Conservation (phyloP, 441 rosid species). For the Populus hybrid region DNA sequence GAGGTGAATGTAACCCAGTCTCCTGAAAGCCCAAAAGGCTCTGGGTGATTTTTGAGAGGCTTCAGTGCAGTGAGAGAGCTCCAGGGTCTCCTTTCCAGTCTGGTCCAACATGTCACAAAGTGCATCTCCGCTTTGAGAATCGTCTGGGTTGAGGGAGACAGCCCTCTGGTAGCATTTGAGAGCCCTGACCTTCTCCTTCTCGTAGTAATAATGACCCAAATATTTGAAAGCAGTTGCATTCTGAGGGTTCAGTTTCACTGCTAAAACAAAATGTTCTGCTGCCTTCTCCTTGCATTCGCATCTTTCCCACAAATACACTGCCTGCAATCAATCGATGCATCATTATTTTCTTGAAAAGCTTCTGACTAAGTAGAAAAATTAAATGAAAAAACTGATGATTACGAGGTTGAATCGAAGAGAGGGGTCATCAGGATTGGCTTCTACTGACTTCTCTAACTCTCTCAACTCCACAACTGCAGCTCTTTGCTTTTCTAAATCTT, state of each 20-base stretch:
- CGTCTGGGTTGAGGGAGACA: conserved; percentile 55
- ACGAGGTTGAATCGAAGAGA: conserved; percentile 65
- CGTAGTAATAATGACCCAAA: conserved; percentile 70
- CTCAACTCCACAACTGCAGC: conserved; percentile 14
- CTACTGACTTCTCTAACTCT: conserved; percentile 48
- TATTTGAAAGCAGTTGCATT: conserved; percentile 67
- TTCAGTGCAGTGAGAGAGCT: conserved; percentile 64
- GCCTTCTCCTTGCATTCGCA: conserved; percentile 55
- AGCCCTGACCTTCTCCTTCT: conserved; percentile 42
- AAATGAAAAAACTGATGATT: neutral
- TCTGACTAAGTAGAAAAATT: neutral
- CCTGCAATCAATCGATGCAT: conserved; percentile 38
- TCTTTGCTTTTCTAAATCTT: neutral
- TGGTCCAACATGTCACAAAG: conserved; percentile 74
- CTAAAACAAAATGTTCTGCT: conserved; percentile 65
- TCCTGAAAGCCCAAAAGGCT: conserved; percentile 92
- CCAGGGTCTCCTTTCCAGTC: conserved; percentile 70
- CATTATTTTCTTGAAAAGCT: neutral
- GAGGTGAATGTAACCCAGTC: conserved; percentile 75
- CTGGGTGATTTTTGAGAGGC: conserved; percentile 81
- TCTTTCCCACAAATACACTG: conserved; percentile 59
- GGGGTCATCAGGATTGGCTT: conserved; percentile 66
- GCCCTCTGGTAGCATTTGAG: conserved; percentile 92
- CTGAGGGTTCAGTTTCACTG: conserved; percentile 67
- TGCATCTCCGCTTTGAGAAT: conserved; percentile 74